phyloP scores from a whole-genome alignment of 176 grass and related monocot genomes.

The Rhipidocladum racemiflorum region DNA sequence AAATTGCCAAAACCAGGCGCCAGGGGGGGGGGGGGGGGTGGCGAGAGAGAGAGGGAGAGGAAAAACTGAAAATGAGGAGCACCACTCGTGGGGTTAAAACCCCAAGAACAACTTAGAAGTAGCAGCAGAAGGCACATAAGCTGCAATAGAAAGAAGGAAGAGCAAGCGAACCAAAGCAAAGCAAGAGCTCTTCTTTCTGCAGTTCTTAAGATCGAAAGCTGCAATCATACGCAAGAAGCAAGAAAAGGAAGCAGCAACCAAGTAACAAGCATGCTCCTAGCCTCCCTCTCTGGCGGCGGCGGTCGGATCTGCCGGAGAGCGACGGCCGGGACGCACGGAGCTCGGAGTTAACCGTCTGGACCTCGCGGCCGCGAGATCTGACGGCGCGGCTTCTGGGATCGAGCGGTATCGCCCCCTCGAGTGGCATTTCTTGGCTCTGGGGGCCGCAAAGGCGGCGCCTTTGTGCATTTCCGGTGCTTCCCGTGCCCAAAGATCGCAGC shows the following conservation, averaged over 20 bases:
- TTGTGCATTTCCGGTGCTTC: conserved; percentile 23
- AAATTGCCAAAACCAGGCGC: not conserved
- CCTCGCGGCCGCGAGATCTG: conserved; percentile 41
- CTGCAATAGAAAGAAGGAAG: not conserved
- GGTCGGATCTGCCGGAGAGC: conserved; percentile 42
- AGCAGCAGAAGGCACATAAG: not conserved
- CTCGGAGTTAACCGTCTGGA: not conserved
- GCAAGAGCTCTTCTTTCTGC: not conserved
- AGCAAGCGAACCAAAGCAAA: conserved; percentile 3
- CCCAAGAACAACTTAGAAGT: conserved; percentile 49
- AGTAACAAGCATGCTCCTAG: conserved; percentile 27
- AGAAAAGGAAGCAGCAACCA: not conserved
- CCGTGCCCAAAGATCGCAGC: conserved; percentile 19
- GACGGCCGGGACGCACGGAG: conserved; percentile 6
- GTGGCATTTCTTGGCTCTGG: not conserved
- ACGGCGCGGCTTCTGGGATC: conserved; percentile 19
- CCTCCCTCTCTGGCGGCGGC: conserved; percentile 32
- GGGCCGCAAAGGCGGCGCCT: not conserved
- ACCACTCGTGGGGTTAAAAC: conserved; percentile 85
- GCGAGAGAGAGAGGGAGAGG: not conserved
- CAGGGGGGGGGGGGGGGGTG: not conserved
- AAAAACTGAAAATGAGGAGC: conserved; percentile 21
- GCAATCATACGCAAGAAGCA: not conserved
- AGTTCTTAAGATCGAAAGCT: not conserved
- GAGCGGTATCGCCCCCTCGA: not conserved